Base-by-base conservation (phyloP, 75 land plant genomes). In the Cunninghamia lanceolata region DNA sequence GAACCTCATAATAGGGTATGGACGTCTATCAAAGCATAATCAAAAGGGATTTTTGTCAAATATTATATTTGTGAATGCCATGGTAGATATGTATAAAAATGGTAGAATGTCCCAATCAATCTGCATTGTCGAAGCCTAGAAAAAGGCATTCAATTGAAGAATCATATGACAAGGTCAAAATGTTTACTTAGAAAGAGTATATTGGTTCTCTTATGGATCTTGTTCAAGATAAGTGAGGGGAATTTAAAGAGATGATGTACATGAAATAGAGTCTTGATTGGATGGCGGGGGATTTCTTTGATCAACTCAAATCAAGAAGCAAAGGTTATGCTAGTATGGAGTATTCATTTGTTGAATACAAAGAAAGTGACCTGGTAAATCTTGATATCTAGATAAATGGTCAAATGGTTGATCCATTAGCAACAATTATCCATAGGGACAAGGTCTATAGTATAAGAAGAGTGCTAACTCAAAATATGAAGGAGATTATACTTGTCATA, bases 261-360 rank as follows among this genome's bases (percentile, higher is more conserved):
- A 91, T 96, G 42, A 94, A 94, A 74, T 40, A 87, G 99, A 86
- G 99, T 96, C 75, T 91, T 96, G 16, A 81, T 98, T 38, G 92
- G 98, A 98, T 98, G 98, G 99, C 96, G 13, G 99, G 99, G 46
- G 99, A 98, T 82, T 98, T 98, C 85, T 98, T 98, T 93, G 98
- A 98, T 84, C 99, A 98, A 85, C 90, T 98, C 50, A 98, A 98
- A 80, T 98, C 99, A 56, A 94, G 96, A 86, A 96, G 93, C 89
- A 98, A 98, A 87, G 99, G 99, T 83, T 98, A 98, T 88, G 99
- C 98, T 83, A 98, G 99, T 92, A 98, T 98, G 99, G 99, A 98
- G 83, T 98, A 98, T 87, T 91, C 98, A n/a, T 85, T 98, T 86
- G 66, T 88, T 28, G 99, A 98, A 93, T 95, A 90, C n/a, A n/a